Evolutionary conservation across 2,329 filamentous ascomycete genomes (phyloP).

Genomic region (Erysiphe neolycopersici): DNA sequence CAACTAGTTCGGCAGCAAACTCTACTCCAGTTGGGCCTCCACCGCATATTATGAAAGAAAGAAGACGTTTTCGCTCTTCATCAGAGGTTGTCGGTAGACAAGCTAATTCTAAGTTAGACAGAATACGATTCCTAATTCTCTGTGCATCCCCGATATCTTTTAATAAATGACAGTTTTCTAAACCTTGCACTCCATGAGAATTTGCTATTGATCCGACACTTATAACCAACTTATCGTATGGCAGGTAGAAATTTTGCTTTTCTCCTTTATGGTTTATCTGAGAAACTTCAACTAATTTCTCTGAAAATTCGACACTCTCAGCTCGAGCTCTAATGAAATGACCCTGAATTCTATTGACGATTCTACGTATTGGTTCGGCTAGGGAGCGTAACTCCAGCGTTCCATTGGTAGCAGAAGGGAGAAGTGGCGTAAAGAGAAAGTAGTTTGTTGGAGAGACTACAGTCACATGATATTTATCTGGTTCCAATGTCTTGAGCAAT

Average conservation of each 20-base stretch:
- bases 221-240: conserved; percentile 89
- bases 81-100: conserved; percentile 83
- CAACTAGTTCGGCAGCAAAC: conserved; percentile 87
- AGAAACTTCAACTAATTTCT: conserved; percentile 70
- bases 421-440: conserved; percentile 94
- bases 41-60: conserved; percentile 90
- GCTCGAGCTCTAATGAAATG: conserved; percentile 78
- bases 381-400: conserved; percentile 76
- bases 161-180: conserved; percentile 82
- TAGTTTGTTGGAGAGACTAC: conserved; percentile 88
- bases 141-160: conserved; percentile 89
- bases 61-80: conserved; percentile 57
- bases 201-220: conserved; percentile 84
- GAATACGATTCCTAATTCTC: conserved; percentile 62
- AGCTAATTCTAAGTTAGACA: conserved; percentile 71
- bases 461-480: conserved; percentile 85
- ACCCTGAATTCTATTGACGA: conserved; percentile 50
- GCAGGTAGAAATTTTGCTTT: conserved; percentile 68
- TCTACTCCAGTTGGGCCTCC: conserved; percentile 93
- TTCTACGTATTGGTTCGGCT: conserved; percentile 75
- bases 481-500: conserved; percentile 66
- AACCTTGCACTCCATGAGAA: conserved; percentile 78
- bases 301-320: conserved; percentile 71
- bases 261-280: conserved; percentile 44
- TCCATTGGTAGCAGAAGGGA: conserved; percentile 88